Percentiles rank a stretch among this genome's conserved stretches.
These are phyloP conservation scores for Hondaea fermentalgiana DNA, from an alignment of 108 stramenopile genomes.

Conservation along the genomic window DNA sequence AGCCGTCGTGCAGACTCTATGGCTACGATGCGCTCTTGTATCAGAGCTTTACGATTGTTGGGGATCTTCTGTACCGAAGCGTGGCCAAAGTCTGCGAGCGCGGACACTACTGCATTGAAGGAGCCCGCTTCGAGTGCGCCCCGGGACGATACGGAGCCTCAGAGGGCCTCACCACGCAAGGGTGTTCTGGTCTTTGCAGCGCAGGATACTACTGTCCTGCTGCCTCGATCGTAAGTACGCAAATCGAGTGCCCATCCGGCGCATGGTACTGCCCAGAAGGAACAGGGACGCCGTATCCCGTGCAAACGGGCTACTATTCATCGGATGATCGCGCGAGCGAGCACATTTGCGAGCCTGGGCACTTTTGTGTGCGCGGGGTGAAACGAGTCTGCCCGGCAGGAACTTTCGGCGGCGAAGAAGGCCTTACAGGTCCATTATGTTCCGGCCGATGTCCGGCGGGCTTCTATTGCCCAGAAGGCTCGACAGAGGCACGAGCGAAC, in stretches of 20 bases:
- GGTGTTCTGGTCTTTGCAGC: slow-evolving; percentile 32
- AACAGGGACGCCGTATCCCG: slow-evolving; percentile 21
- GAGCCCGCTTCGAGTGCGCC: slow-evolving; percentile 28
- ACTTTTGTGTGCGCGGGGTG: neutral
- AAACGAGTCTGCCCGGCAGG: neutral
- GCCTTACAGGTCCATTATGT: neutral
- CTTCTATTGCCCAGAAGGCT: neutral
- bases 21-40: slow-evolving; percentile 20
- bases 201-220: slow-evolving; percentile 28
- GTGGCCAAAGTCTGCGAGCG: slow-evolving; percentile 24
- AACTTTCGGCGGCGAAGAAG: neutral
- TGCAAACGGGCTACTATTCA: slow-evolving; percentile 29
- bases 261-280: slow-evolving; percentile 32
- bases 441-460: neutral
- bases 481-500: neutral
- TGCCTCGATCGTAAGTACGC: slow-evolving; percentile 24
- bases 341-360: neutral
- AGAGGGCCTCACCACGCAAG: slow-evolving; percentile 17
- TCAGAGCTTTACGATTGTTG: slow-evolving; percentile 19
- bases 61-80: slow-evolving; percentile 10
- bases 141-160: slow-evolving; percentile 28
- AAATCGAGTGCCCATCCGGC: slow-evolving; percentile 20
- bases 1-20: neutral
- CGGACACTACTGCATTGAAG: slow-evolving; percentile 29
- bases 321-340: neutral